Base-by-base conservation (phyloP, 495 filamentous ascomycete species). In the Trichoderma virens region DNA sequence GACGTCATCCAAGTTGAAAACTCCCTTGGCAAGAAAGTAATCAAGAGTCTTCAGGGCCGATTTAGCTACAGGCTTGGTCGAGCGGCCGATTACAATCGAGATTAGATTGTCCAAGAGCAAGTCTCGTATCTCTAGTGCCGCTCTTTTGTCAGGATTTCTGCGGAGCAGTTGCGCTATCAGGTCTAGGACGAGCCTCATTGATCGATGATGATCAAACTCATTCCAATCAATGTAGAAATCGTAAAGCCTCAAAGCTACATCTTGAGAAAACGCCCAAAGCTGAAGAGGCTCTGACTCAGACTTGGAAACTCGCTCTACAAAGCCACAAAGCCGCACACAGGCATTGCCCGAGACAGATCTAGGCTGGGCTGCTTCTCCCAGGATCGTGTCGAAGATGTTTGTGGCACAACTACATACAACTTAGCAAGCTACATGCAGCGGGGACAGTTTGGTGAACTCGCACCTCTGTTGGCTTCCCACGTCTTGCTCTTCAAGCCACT, bases 171-270 rank as follows among this genome's bases (percentile, higher is more conserved):
- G 72, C 38, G 78, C 78, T 62, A 90, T 71, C 51, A 85, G 80
- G 67, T 84, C 78, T 56, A 95, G 73, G 0, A 93, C 78, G 66
- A 91, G 87, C 70, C 86, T 86, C 81, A 92, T 82, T 32, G 90
- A 86, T 62, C 91, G 88, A 30, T 87, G 82, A 65, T 88, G 88
- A 39, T 88, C 83, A 67, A 86, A 83, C 67, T 93, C 88, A 66
- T 85, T 91, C 75, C 85, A 88, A 64, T 86, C 80, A 65, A 96
- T 76, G 67, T 86, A 93, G 60, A 89, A 84, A 16, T 86, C 75
- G 70, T 94, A 90, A 4, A 89, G 71, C 51, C 78, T 75, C 14
- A 79, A 68, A 75, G 87, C 90, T 11, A 80, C 78, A 18, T 71
- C 67, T 27, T 83, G 70, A 16, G 80, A 80, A 32, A 83, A 83